phyloP scores from a whole-genome alignment of 495 filamentous ascomycete genomes.

The Penicillium longicatenatum region DNA sequence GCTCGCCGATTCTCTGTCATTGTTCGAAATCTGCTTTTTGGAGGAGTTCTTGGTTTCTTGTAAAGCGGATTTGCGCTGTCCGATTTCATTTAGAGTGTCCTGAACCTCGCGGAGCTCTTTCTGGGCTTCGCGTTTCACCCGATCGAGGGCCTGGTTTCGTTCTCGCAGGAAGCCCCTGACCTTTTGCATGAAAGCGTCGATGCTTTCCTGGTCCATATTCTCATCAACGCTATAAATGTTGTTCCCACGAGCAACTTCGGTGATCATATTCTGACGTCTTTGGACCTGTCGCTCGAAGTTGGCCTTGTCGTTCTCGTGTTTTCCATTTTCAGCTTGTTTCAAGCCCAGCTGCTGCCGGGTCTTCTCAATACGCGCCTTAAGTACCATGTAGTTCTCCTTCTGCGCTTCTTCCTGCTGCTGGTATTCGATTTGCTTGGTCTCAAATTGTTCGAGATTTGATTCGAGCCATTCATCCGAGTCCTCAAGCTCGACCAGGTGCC shows the following conservation, averaged over 20 bases:
- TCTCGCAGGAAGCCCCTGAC: slow-evolving; percentile 74
- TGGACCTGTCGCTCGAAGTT: slow-evolving; percentile 79
- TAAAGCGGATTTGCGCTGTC: slow-evolving; percentile 64
- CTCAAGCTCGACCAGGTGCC: slow-evolving; percentile 69
- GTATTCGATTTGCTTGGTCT: slow-evolving; percentile 66
- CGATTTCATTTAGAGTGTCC: slow-evolving; percentile 65
- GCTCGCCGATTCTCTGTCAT: slow-evolving; percentile 63
- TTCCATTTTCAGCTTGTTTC: slow-evolving; percentile 83
- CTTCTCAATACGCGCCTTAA: slow-evolving; percentile 62
- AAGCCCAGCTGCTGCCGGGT: slow-evolving; percentile 58
- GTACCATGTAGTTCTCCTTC: slow-evolving; percentile 59
- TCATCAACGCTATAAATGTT: slow-evolving; percentile 82
- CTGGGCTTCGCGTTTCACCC: slow-evolving; percentile 68
- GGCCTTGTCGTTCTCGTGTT: slow-evolving; percentile 80
- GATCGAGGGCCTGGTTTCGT: slow-evolving; percentile 74
- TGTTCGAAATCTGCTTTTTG: slow-evolving; percentile 64
- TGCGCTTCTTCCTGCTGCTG: slow-evolving; percentile 62
- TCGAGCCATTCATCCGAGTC: slow-evolving; percentile 80
- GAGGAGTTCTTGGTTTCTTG: slow-evolving; percentile 70
- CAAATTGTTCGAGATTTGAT: slow-evolving; percentile 77
- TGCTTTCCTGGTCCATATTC: slow-evolving; percentile 70
- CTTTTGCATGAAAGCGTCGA: slow-evolving; percentile 75
- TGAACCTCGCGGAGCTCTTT: slow-evolving; percentile 69
- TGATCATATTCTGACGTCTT: slow-evolving; percentile 69
- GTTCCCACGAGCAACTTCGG: slow-evolving; percentile 75